Evolutionary conservation across 1,139 yeast genomes (phyloP).

Genomic region (Yamadazyma atlantica): DNA sequence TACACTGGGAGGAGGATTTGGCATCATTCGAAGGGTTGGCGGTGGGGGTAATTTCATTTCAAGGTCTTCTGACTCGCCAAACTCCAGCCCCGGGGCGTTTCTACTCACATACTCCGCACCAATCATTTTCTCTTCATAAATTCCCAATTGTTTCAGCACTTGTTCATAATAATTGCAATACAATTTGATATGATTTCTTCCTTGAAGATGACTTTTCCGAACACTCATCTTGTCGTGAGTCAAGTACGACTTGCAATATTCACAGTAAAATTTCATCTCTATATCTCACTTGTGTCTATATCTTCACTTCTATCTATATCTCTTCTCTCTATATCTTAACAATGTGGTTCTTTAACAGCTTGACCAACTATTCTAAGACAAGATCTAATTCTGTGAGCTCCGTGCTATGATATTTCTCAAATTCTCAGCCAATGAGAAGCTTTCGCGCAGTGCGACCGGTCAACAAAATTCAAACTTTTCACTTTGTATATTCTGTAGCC

Average conservation of each 20-base stretch:
- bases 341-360: no score
- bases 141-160: slow-evolving; percentile 50
- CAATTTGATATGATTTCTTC: slow-evolving; percentile 72
- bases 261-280: slow-evolving; percentile 66
- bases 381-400: no score
- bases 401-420: no score
- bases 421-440: neutral
- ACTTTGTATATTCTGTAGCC: neutral
- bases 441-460: slow-evolving; percentile 9
- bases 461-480: neutral
- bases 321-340: no score
- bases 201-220: slow-evolving; percentile 76
- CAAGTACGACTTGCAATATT: slow-evolving; percentile 79
- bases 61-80: slow-evolving; percentile 11
- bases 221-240: slow-evolving; percentile 92
- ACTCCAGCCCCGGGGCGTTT: slow-evolving; percentile 41
- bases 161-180: slow-evolving; percentile 77
- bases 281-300: neutral
- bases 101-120: slow-evolving; percentile 34
- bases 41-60: slow-evolving; percentile 36
- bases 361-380: no score
- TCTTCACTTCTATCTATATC: no score
- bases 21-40: slow-evolving; percentile 26
- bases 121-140: slow-evolving; percentile 37
- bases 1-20: slow-evolving; percentile 38